Conservation (phyloP, 805 yeast genomes). For the Torulaspora franciscae region DNA sequence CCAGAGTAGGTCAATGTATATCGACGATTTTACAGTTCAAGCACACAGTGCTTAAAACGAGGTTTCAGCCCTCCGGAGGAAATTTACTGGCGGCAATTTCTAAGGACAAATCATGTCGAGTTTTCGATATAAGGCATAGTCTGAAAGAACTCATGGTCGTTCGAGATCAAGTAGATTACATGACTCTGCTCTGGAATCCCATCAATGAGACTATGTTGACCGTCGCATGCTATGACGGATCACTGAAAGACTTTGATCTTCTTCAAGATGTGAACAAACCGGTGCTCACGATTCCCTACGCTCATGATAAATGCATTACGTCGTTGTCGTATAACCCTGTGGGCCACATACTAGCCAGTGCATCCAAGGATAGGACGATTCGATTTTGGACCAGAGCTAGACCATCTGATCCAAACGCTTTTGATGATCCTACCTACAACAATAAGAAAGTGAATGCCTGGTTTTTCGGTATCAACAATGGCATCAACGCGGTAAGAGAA, state of each 20-base stretch:
- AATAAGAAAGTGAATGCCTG: slow-evolving; percentile 56
- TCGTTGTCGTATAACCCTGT: slow-evolving; percentile 88
- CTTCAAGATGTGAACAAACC: slow-evolving; percentile 40
- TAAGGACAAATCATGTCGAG: slow-evolving; percentile 80
- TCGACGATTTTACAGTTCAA: slow-evolving; percentile 87
- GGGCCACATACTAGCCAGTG: slow-evolving; percentile 87
- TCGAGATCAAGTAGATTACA: slow-evolving; percentile 78
- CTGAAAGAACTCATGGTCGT: slow-evolving; percentile 73
- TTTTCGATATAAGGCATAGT: slow-evolving; percentile 74
- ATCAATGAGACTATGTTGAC: slow-evolving; percentile 72
- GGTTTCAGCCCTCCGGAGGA: slow-evolving; percentile 76
- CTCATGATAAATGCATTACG: slow-evolving; percentile 91
- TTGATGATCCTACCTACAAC: slow-evolving; percentile 76
- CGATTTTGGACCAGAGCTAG: slow-evolving; percentile 92
- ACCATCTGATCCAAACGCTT: slow-evolving; percentile 81
- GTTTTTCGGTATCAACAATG: slow-evolving; percentile 43
- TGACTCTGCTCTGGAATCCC: slow-evolving; percentile 91
- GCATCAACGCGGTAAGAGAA: slow-evolving; percentile 34
- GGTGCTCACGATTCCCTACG: slow-evolving; percentile 70
- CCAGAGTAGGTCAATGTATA: slow-evolving; percentile 68
- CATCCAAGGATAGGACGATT: slow-evolving; percentile 89
- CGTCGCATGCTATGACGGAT: slow-evolving; percentile 87
- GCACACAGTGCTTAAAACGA: slow-evolving; percentile 83
- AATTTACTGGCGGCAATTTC: slow-evolving; percentile 80
- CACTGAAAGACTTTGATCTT: slow-evolving; percentile 64